Evolutionary conservation across 2,329 filamentous ascomycete species (phyloP), one percentile per base, ranked within the genome.

Genomic region (Neofusicoccum kwambonambiense): DNA sequence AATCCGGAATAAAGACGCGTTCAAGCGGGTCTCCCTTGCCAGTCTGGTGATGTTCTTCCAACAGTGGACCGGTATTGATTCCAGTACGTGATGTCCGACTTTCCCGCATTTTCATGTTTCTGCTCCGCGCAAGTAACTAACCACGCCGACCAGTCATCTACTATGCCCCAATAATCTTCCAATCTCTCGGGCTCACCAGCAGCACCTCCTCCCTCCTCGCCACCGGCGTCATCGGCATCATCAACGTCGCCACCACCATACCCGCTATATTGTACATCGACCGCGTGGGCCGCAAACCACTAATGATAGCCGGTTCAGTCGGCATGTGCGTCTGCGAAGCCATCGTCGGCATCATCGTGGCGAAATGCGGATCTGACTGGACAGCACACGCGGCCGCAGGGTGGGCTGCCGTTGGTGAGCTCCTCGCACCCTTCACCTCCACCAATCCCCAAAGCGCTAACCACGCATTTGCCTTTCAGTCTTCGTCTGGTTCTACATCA

Each of bases 41-140:
- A 80, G 88, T 68, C 88, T 91, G 67, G 90, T 89, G 67, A 72
- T 92, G 44, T 80, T 82, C 67, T 81, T 81, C 65, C 76, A 80
- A 66, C 79, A 81, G 67, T 79, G 80, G 39, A 70, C 74, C 4
- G 75, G 74, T 47, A 62, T 62, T 4, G 45, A 62, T 17, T 88
- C 86, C 41, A 89, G 42, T 35, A 31, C 34, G 22, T 60, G 11
- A 31, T 7, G 27, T 1, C 27, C 1, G 7, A 31, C 5, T 7
- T 7, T 31, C 27, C 27, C 27, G 4, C 12, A 47, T 1, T 31
- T 1, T 31, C 5, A 2, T 17, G 37, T 9, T 17, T 7, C 11
- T 3, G 1, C 7, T 17, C 19, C 5, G 31, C 7, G 34, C 6
- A 13, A 44, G 1, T 27, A 27, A 57, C 39, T 3, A 2, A 13